Conservation (phyloP, 2,329 filamentous ascomycete genomes). For the Fusarium compactum region DNA sequence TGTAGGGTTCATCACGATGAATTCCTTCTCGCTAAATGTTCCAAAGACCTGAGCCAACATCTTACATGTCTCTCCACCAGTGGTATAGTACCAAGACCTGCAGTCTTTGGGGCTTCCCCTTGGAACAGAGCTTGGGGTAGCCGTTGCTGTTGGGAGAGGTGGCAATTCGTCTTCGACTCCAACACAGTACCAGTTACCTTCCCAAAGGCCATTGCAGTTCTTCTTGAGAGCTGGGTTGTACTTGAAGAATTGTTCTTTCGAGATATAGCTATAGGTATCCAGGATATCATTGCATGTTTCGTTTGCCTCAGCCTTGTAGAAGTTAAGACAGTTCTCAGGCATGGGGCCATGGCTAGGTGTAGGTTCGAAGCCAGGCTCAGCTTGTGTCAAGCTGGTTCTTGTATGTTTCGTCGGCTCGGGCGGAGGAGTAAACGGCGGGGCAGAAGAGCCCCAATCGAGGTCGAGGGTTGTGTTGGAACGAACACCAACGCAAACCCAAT, state of each 20-base stretch:
- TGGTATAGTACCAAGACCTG: constrained; percentile 4
- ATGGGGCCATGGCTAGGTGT: background rate
- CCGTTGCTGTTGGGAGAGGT: background rate
- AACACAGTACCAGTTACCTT: constrained; percentile 1
- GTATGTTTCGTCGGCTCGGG: rapidly evolving
- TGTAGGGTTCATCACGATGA: background rate
- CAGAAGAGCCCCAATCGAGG: background rate
- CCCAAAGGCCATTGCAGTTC: constrained; percentile 5
- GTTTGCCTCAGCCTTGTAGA: background rate
- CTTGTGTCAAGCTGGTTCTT: rapidly evolving
- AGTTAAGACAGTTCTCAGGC: background rate
- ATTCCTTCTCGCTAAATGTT: rapidly evolving
- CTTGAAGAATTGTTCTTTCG: background rate
- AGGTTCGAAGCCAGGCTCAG: background rate
- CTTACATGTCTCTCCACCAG: background rate
- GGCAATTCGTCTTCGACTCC: background rate
- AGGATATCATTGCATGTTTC: background rate
- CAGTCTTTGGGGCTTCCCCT: background rate
- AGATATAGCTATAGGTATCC: background rate
- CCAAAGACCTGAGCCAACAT: background rate
- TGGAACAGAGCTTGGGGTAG: background rate
- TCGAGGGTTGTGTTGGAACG: rapidly evolving
- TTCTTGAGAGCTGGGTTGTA: background rate
- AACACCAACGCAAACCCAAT: background rate
- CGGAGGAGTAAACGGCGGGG: background rate